Evolutionary conservation across 2,329 filamentous ascomycete species (phyloP).

Genomic region (Fusarium cicatricum): DNA sequence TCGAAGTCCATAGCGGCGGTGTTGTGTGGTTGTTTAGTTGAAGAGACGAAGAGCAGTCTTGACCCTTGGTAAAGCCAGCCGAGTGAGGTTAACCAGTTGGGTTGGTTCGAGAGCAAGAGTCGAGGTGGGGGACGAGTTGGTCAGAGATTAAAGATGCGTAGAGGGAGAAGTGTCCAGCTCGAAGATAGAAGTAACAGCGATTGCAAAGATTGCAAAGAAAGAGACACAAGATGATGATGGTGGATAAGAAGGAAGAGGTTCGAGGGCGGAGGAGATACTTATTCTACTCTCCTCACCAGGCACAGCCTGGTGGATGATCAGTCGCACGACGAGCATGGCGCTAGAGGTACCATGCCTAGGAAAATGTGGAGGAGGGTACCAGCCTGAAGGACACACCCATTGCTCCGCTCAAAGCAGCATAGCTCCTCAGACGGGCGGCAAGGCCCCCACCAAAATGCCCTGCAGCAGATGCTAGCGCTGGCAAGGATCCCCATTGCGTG

Average conservation of each 20-base stretch:
- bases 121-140: slow-evolving; percentile 20
- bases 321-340: slow-evolving; percentile 36
- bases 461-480: slow-evolving; percentile 41
- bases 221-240: slow-evolving; percentile 32
- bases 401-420: slow-evolving; percentile 35
- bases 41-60: slow-evolving; percentile 20
- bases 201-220: slow-evolving; percentile 28
- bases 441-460: slow-evolving; percentile 40
- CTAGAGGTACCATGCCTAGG: slow-evolving; percentile 43
- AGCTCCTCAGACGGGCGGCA: slow-evolving; percentile 31
- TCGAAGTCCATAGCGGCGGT: slow-evolving; percentile 61
- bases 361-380: slow-evolving; percentile 44
- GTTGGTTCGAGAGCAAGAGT: slow-evolving; percentile 17
- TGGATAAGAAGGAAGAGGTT: slow-evolving; percentile 28
- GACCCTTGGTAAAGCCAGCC: slow-evolving; percentile 12
- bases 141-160: not conserved
- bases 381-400: slow-evolving; percentile 24
- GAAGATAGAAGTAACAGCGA: slow-evolving; percentile 29
- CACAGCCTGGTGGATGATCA: slow-evolving; percentile 45
- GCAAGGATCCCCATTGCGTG: slow-evolving; percentile 19
- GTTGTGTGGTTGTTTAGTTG: slow-evolving; percentile 19
- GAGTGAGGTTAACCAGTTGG: slow-evolving; percentile 12
- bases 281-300: slow-evolving; percentile 40
- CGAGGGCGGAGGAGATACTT: slow-evolving; percentile 41
- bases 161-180: not conserved